These are phyloP conservation scores for Eimeria falciformis DNA, from an alignment of 169 alveolate genomes.

Conservation along the genomic window DNA sequence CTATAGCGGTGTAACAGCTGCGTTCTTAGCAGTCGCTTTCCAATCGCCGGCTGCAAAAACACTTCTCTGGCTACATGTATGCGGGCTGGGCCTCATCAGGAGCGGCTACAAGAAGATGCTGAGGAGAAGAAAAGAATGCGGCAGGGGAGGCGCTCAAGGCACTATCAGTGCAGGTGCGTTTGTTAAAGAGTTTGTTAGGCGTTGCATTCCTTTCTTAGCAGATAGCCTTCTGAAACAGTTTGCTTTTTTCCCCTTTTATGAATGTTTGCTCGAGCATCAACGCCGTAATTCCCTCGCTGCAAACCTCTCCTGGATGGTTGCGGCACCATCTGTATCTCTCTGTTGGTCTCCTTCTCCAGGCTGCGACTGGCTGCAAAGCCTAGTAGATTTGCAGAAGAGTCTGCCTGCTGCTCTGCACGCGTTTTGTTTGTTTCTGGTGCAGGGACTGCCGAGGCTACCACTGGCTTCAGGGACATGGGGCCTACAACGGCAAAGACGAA, in stretches of 20 bases:
- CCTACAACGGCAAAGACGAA: constrained; percentile 69
- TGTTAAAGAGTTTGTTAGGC: no score
- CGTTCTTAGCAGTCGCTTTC: no score
- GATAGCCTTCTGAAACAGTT: background rate
- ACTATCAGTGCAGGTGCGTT: constrained; percentile 30
- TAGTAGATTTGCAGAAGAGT: background rate
- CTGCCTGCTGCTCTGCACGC: no score
- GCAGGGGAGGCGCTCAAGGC: constrained; percentile 73
- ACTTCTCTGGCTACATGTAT: no score
- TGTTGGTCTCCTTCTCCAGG: background rate
- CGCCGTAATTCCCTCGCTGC: no score
- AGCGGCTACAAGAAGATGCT: constrained; percentile 73
- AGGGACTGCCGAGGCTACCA: constrained; percentile 66
- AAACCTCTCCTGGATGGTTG: background rate
- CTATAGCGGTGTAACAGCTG: no score
- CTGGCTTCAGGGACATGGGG: constrained; percentile 65
- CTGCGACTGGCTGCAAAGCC: background rate
- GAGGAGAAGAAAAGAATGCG: constrained; percentile 45
- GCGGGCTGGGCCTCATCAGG: no score
- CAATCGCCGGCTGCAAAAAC: no score
- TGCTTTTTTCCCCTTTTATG: no score
- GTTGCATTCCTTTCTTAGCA: no score
- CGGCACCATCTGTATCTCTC: no score
- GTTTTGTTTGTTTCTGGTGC: background rate
- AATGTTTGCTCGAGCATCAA: no score